phyloP scores from a whole-genome alignment of 2,329 filamentous ascomycete species.

The Sarocladium brachiariae region DNA sequence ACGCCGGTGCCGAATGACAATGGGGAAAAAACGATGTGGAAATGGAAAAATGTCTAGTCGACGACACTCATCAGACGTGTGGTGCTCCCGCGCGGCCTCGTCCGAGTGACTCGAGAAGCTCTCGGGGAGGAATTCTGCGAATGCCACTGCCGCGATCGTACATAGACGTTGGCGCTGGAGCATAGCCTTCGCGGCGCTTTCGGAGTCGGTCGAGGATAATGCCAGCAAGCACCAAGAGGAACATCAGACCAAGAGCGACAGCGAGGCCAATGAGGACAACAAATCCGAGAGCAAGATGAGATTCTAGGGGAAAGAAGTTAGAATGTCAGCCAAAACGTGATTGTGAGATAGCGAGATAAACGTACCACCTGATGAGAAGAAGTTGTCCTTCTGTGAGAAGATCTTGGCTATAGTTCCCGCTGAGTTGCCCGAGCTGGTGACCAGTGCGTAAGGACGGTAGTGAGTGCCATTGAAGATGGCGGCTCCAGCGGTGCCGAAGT shows the following conservation, averaged over 20 bases:
- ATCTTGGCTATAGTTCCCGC: constrained; percentile 72
- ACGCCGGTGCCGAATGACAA: constrained; percentile 7
- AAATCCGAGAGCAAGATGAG: constrained; percentile 62
- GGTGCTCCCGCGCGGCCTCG: constrained; percentile 42
- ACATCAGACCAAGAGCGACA: constrained; percentile 69
- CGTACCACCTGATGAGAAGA: constrained; percentile 54
- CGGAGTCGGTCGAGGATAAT: constrained; percentile 69
- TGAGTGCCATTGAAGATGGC: constrained; percentile 80
- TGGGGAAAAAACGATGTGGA: neutral
- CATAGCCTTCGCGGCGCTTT: constrained; percentile 72
- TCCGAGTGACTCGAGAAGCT: constrained; percentile 49
- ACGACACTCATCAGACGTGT: constrained; percentile 34
- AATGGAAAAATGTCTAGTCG: neutral
- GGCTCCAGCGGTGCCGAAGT: constrained; percentile 75
- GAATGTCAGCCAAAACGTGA: too few relatives aligned
- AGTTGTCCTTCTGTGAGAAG: constrained; percentile 75
- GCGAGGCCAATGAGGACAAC: constrained; percentile 76
- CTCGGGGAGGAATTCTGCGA: constrained; percentile 52
- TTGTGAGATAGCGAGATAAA: too few relatives aligned
- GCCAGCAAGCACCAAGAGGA: constrained; percentile 69
- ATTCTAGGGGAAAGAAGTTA: constrained; percentile 18
- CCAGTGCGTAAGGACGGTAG: constrained; percentile 74
- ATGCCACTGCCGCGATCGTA: constrained; percentile 54
- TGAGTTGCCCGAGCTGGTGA: constrained; percentile 57
- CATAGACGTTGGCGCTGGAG: constrained; percentile 65